These are phyloP conservation scores for Agrostemma githago DNA, from an alignment of 148 eudicot genomes.

Conservation along the genomic window DNA sequence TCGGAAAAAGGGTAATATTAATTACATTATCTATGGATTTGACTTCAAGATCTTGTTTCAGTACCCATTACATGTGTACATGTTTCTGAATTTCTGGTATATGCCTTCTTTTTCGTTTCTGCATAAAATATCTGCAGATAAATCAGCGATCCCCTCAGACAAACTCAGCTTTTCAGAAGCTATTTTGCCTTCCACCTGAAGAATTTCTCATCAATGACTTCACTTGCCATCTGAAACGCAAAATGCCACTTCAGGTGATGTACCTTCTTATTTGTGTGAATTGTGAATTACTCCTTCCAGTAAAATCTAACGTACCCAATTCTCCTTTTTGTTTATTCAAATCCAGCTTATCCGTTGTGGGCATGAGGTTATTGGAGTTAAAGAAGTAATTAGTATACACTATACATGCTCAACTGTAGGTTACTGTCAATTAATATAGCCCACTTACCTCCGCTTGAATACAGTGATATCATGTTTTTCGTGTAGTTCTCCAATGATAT, in stretches of 20 bases:
- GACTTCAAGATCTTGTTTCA: conserved; percentile 9
- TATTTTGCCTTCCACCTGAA: conserved; percentile 90
- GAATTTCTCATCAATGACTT: conserved; percentile 96
- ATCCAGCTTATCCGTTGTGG: background rate
- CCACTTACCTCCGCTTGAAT: too few species aligned
- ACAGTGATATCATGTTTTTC: background rate
- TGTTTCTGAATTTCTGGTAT: conserved; percentile 5
- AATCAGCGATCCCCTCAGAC: conserved; percentile 84
- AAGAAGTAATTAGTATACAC: background rate
- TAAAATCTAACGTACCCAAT: background rate
- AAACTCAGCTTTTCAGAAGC: conserved; percentile 96
- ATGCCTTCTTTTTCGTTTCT: background rate
- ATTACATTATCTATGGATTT: background rate
- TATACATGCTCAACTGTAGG: background rate
- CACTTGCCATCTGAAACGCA: conserved; percentile 91
- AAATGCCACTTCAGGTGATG: conserved; percentile 88
- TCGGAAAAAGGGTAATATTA: conserved; percentile 82
- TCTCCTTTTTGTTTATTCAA: background rate
- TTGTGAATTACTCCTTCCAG: background rate
- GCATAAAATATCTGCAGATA: conserved; percentile 45
- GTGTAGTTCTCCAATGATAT: background rate
- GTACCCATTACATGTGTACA: background rate
- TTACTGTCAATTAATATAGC: background rate
- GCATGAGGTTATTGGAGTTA: background rate
- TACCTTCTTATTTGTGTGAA: conserved; percentile 3